A percentile compares a stretch with the other conserved stretches of the same genome.
Evolutionary conservation across 2,329 filamentous ascomycete genomes (phyloP).

Genomic region (Cordyceps javanica): DNA sequence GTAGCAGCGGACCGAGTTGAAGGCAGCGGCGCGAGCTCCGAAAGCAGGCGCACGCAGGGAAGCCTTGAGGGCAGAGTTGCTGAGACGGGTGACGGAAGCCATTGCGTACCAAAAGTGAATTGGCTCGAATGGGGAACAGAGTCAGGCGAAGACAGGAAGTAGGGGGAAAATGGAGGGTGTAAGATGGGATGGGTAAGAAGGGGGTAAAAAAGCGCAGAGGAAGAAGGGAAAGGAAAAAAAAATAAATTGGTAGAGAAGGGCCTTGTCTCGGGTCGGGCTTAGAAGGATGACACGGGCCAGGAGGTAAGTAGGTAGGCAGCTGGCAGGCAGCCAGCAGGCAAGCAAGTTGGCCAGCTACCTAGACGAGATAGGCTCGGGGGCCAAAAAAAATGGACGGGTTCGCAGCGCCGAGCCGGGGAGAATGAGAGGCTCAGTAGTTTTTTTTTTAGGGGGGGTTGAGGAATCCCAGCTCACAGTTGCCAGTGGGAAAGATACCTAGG

Average conservation of each 20-base stretch:
- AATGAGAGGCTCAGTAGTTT: no score
- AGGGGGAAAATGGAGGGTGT: slow-evolving; percentile 22
- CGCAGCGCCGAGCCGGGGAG: not conserved
- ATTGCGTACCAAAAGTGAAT: slow-evolving; percentile 46
- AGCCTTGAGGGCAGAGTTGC: slow-evolving; percentile 75
- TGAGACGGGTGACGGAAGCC: slow-evolving; percentile 77
- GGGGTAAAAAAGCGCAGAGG: slow-evolving; percentile 17
- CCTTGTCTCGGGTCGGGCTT: not conserved
- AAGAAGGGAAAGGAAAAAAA: slow-evolving; percentile 6
- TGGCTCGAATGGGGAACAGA: slow-evolving; percentile 13
- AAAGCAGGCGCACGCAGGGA: slow-evolving; percentile 63
- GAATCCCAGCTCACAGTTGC: no score
- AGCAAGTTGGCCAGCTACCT: not conserved
- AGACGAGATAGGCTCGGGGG: not conserved
- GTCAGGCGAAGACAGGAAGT: slow-evolving; percentile 18
- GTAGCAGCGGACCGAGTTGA: slow-evolving; percentile 84
- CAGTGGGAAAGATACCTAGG: no score
- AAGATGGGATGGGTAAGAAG: slow-evolving; percentile 15
- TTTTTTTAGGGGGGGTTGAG: no score
- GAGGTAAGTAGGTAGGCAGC: no score
- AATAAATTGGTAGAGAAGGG: not conserved
- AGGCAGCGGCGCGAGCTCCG: slow-evolving; percentile 62
- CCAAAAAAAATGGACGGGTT: not conserved
- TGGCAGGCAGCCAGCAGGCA: not conserved
- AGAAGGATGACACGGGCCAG: not conserved